Percentiles rank a stretch among this genome's conserved stretches.
Evolutionary conservation across 75 land plant genomes (phyloP).

Genomic region (Larix kaempferi): DNA sequence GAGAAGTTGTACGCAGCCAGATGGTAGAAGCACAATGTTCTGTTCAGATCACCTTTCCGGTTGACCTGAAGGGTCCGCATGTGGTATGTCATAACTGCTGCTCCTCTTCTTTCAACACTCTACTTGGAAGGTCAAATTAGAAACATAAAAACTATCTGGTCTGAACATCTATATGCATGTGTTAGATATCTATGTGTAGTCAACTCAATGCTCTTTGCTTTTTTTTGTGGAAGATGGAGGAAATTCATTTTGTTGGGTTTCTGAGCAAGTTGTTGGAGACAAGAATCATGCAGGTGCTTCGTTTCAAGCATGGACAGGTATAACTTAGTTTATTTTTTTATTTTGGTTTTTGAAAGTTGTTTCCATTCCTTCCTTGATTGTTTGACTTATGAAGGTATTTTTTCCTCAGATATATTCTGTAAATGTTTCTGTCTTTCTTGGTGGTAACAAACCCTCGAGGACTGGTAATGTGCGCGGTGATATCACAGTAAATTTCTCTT

Average conservation of each 20-base stretch:
- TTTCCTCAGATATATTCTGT: slow-evolving; percentile 82
- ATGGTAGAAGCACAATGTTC: slow-evolving; percentile 99
- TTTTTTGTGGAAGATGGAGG: slow-evolving; percentile 69
- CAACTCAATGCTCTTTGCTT: not conserved
- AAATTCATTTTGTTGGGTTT: slow-evolving; percentile 85
- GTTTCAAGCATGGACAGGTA: slow-evolving; percentile 99
- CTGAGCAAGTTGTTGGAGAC: slow-evolving; percentile 91
- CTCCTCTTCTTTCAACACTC: slow-evolving; percentile 6
- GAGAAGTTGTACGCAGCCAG: slow-evolving; percentile 88
- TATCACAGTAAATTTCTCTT: slow-evolving; percentile 86
- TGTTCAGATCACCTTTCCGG: slow-evolving; percentile 94
- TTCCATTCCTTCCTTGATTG: not conserved
- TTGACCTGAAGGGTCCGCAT: slow-evolving; percentile 71
- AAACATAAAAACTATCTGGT: not conserved
- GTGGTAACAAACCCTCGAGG: slow-evolving; percentile 93
- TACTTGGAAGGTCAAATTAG: not conserved
- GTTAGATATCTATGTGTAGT: not conserved
- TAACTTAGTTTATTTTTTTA: not conserved
- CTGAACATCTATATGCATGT: not conserved
- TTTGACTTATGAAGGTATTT: not conserved
- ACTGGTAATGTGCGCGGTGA: slow-evolving; percentile 90
- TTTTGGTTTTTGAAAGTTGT: not conserved
- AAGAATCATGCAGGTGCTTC: slow-evolving; percentile 85
- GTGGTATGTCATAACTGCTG: slow-evolving; percentile 50
- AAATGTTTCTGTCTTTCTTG: slow-evolving; percentile 87